Evolutionary conservation across 768 basidiomycete species (phyloP).

Genomic region (Hirschioporus abietinus): DNA sequence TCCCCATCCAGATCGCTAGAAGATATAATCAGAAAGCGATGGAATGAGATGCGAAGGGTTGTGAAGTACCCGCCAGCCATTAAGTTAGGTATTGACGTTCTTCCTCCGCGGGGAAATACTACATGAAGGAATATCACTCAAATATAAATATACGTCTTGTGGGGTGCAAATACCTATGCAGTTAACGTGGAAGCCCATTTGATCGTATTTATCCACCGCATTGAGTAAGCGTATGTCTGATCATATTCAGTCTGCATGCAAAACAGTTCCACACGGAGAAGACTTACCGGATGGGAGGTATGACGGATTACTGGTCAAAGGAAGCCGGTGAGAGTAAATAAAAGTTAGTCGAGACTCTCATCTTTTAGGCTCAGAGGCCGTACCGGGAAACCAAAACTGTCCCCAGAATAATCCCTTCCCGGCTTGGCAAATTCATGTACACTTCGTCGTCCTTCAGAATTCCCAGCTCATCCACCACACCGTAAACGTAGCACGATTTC

Average conservation of each 20-base stretch:
- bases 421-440: conserved; percentile 18
- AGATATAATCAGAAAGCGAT: background rate
- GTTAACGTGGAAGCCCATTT: conserved; percentile 14
- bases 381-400: conserved; percentile 9
- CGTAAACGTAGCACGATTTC: conserved; percentile 16
- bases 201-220: conserved; percentile 15
- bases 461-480: conserved; percentile 19
- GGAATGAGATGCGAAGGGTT: background rate
- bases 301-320: conserved; percentile 15
- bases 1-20: conserved; percentile 23
- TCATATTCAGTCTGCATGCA: background rate
- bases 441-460: conserved; percentile 20
- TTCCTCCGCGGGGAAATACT: conserved; percentile 19
- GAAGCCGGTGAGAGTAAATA: background rate
- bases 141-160: background rate
- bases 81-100: conserved; percentile 17
- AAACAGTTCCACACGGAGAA: background rate
- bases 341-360: background rate
- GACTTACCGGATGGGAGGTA: conserved; percentile 16
- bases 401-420: conserved; percentile 16
- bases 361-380: background rate
- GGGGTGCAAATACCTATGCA: conserved; percentile 16
- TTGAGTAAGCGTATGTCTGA: conserved; percentile 18
- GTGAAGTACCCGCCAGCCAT: conserved; percentile 21
- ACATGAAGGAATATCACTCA: background rate